Conservation (phyloP, 2,329 filamentous ascomycete species). For the Metarhizium anisopliae region DNA sequence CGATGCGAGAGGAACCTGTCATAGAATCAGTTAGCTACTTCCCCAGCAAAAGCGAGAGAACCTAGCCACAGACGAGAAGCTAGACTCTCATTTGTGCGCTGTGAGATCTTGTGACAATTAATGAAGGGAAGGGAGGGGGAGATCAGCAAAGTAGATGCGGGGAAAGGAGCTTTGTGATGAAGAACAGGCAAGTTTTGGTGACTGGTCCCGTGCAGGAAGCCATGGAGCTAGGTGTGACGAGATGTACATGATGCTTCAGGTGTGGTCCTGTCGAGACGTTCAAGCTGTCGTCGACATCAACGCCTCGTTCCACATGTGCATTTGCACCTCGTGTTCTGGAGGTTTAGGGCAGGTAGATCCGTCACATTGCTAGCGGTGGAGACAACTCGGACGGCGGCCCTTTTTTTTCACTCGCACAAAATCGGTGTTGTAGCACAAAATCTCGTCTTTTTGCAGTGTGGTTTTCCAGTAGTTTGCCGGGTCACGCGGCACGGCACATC, state of each 20-base stretch:
- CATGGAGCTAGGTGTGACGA: conserved; percentile 1
- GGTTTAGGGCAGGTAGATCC: background rate
- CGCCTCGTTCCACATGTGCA: background rate
- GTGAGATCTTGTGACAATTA: conserved; percentile 6
- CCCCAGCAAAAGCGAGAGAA: background rate
- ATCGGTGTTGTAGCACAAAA: background rate
- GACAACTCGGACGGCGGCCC: background rate
- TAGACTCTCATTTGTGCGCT: background rate
- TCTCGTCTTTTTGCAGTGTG: background rate
- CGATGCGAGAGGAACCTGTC: conserved; percentile 50
- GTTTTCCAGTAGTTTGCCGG: background rate
- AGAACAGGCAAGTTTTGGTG: conserved; percentile 4
- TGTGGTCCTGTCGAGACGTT: background rate
- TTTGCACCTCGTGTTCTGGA: background rate
- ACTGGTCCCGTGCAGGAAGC: conserved; percentile 1
- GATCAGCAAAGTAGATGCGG: background rate
- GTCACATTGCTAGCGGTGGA: background rate
- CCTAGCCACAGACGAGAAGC: background rate
- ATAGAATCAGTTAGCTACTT: conserved; percentile 14
- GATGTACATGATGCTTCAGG: background rate
- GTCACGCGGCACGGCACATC: background rate
- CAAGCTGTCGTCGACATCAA: background rate
- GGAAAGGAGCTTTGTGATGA: background rate
- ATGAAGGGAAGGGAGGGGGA: background rate
- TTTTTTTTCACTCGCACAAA: background rate